Evolutionary conservation across 805 yeast genomes (phyloP), one percentile per base, ranked within the genome.

Genomic region (Wickerhamiella australiensis): DNA sequence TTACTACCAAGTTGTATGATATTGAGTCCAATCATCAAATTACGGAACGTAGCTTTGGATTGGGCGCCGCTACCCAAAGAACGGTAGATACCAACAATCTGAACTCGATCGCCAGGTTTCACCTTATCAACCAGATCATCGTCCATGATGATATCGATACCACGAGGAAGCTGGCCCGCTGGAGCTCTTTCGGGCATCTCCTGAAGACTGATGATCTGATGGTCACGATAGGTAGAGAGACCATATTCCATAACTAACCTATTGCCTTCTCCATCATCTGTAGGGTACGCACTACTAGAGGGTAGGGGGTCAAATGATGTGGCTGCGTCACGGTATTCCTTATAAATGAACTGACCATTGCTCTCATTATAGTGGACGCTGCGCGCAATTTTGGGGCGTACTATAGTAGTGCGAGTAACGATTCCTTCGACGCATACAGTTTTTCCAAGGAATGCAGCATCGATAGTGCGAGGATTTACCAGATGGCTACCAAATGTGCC

Each of bases 101-200:
- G 95, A 29, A 88, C 80, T 62, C 98, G 77, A 65, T 92, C 98
- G 59, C 98, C 98, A 0, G 98, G 97, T 64, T 92, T 92, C 43
- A 85, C 82, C 50, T 68, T 70, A 63, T 92, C 98, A 2, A 92
- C 97, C 55, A 92, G 72, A 63, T 92, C 98, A 60, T 88, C 96
- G 64, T 90, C 96, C 59, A 92, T 68, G n/a, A 90, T 77, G 21
- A 90, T 82, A 61, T 92, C 98, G 31, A 92, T 75, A 2, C 95
- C 80, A 59, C 97, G 74, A 31, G 98, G 98, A 54, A 92, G 72
- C 68, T 90, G 97, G 50, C 98, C 98, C 0, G 97, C 94, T 13
- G 97, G 98, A 1, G 97, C 96, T 54, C 81, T 74, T 68, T 92
- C 97, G 1, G 98, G 97, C 85, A 92, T 85, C 68, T 92, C 98